phyloP scores from a whole-genome alignment of 495 filamentous ascomycete species.

The Hapsidospora chrysogenum region DNA sequence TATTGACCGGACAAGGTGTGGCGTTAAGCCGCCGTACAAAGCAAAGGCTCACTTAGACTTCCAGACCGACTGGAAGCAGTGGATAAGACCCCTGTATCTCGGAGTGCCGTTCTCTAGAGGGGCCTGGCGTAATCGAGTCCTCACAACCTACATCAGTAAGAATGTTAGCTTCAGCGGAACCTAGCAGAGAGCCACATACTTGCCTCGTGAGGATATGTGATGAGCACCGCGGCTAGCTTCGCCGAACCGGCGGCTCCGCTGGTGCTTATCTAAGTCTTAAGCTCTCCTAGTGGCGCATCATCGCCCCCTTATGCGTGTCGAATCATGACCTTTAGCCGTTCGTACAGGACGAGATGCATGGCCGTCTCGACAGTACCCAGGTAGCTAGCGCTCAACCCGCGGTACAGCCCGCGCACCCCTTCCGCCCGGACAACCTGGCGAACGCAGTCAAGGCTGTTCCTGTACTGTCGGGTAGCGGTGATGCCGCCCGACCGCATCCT shows the following conservation, averaged over 20 bases:
- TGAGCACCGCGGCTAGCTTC: conserved; percentile 37
- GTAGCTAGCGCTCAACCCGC: conserved; percentile 61
- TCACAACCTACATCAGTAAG: too few relatives aligned
- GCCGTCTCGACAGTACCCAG: conserved; percentile 62
- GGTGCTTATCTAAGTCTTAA: conserved; percentile 15
- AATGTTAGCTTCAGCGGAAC: too few relatives aligned
- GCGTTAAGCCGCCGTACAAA: too few relatives aligned
- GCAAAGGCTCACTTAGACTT: too few relatives aligned
- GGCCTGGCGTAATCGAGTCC: too few relatives aligned
- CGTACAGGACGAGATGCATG: conserved; percentile 63
- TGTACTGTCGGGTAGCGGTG: conserved; percentile 41
- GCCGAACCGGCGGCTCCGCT: conserved; percentile 32
- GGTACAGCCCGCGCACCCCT: conserved; percentile 53
- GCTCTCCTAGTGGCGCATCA: background rate
- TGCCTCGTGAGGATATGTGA: conserved; percentile 45
- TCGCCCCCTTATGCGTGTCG: background rate
- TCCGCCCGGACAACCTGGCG: conserved; percentile 51
- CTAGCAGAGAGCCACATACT: too few relatives aligned
- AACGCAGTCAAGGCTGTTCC: conserved; percentile 56
- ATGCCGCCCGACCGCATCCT: conserved; percentile 23
- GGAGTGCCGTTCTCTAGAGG: too few relatives aligned
- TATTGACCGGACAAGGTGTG: too few relatives aligned
- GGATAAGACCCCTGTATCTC: too few relatives aligned
- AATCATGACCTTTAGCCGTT: conserved; percentile 42
- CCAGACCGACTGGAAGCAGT: too few relatives aligned